Evolutionary conservation across 371 early-diverging fungal genomes (phyloP), one percentile per base, ranked within the genome.

Genomic region (Mucor piriformis): DNA sequence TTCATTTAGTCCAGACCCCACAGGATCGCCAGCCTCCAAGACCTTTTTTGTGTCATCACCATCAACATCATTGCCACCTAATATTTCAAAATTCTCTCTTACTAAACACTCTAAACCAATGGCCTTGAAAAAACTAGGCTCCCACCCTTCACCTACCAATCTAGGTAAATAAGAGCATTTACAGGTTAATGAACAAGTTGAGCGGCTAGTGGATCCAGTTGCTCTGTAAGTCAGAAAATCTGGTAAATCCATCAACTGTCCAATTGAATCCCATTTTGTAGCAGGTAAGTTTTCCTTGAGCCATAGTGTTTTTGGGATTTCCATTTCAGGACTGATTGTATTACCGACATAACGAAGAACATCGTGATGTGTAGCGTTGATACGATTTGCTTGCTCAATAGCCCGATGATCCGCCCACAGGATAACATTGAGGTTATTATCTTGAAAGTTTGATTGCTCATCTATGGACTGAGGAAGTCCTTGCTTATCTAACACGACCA

Each of bases 401-500:
- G 90, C 88, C 5, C 92, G 77, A 60, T 90, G 91, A 66, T 92
- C 91, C 56, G 86, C 86, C 92, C 92, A 92, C 62, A 92, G 70
- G 46, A 90, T 87, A 34, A 90, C 72, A 49, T 91, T 88, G 38
- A 70, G 69, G 12, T 72, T 52, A 38, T 83, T 53, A 34, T 82
- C 72, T 24, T 68, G 61, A 56, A 77, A 80, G 0, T 55, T 58
- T 35, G 74, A 75, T 0, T 27, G 64, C 7, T 72, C 66, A 32
- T 82, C 76, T 20, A 88, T 74, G 5, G 86, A 76, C 0, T 83
- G 74, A 0, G 89, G 87, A 1, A 64, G 38, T 2, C 79, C 81
- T 10, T 74, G 46, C 18, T 78, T 74, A 34, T 85, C 82, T 47
- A 85, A 60, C 6, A 78, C 85, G 6, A 86, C 90, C 10, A 92